These are phyloP conservation scores for Lactarius indigo DNA, from an alignment of 768 basidiomycete genomes.

Conservation along the genomic window DNA sequence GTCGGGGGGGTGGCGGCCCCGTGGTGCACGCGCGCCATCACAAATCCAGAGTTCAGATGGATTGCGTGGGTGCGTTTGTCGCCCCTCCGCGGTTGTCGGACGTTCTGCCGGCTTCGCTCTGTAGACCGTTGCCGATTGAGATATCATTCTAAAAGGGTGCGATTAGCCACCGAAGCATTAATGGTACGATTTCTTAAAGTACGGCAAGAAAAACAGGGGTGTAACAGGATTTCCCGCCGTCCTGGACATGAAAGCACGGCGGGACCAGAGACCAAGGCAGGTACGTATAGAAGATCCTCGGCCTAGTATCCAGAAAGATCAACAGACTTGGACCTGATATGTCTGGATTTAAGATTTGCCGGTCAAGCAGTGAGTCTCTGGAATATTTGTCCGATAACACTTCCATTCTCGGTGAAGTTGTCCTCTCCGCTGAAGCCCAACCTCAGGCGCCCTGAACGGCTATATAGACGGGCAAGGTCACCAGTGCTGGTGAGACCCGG, in stretches of 20 bases:
- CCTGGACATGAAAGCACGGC: background rate
- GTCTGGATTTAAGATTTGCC: constrained; percentile 5
- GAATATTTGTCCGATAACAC: constrained; percentile 6
- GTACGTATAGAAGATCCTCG: constrained; percentile 9
- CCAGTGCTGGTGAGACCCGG: background rate
- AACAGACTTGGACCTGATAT: constrained; percentile 8
- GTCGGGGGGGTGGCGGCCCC: background rate
- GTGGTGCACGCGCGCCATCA: constrained; percentile 16
- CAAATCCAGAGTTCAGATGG: constrained; percentile 10
- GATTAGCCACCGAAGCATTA: constrained; percentile 8
- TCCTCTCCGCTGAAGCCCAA: constrained; percentile 24
- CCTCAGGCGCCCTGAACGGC: constrained; percentile 12
- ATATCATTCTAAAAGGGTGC: constrained; percentile 16
- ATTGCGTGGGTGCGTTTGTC: constrained; percentile 13
- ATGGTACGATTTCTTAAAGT: constrained; percentile 15
- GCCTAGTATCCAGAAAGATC: constrained; percentile 3
- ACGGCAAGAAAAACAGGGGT: constrained; percentile 4
- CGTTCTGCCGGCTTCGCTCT: constrained; percentile 18
- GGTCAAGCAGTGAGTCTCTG: constrained; percentile 9
- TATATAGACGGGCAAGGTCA: constrained; percentile 16
- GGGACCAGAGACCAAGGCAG: background rate
- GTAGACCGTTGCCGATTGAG: constrained; percentile 2
- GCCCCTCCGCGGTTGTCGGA: constrained; percentile 26
- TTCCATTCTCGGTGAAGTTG: constrained; percentile 12
- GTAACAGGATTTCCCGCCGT: constrained; percentile 10